Conservation (phyloP, 1,284 basidiomycete genomes). For the Trichosporon sp. region DNA sequence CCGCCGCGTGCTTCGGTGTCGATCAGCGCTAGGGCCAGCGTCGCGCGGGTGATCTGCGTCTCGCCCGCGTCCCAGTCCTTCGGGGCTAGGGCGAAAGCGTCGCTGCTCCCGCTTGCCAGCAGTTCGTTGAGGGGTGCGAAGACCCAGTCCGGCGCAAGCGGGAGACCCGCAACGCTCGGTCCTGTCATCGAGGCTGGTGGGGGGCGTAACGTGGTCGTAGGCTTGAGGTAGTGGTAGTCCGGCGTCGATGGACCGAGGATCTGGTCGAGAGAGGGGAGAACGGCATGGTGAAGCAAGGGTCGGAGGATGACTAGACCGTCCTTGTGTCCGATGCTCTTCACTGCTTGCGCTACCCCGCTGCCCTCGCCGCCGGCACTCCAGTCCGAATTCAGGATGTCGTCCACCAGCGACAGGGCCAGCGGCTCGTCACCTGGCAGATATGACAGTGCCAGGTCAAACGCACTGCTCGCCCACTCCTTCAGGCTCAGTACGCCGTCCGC, state of each 20-base stretch:
- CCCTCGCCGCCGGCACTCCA: constrained; percentile 12
- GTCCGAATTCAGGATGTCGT: constrained; percentile 35
- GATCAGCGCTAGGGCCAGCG: constrained; percentile 55
- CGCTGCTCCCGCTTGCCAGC: constrained; percentile 67
- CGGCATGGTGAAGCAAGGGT: constrained; percentile 46
- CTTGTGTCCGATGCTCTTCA: constrained; percentile 26
- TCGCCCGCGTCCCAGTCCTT: constrained; percentile 73
- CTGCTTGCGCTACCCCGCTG: constrained; percentile 2
- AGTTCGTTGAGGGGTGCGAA: constrained; percentile 72
- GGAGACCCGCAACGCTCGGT: constrained; percentile 52
- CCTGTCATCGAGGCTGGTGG: constrained; percentile 1
- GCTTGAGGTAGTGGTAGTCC: constrained; percentile 44
- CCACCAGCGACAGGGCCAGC: constrained; percentile 41
- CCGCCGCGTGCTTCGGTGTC: not conserved
- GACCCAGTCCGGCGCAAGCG: constrained; percentile 66
- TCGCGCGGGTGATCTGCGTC: constrained; percentile 65
- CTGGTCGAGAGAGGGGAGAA: constrained; percentile 38
- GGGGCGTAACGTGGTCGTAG: constrained; percentile 46
- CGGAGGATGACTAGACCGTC: constrained; percentile 45
- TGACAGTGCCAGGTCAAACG: constrained; percentile 22
- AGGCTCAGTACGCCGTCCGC: constrained; percentile 12
- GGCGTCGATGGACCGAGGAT: constrained; percentile 42
- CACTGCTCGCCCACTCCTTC: constrained; percentile 13
- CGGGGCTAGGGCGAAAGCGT: constrained; percentile 64
- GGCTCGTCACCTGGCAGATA: constrained; percentile 45